A percentile compares a stretch with the other conserved stretches of the same genome.
These are phyloP conservation scores for rapeseed (Brassica napus) DNA, from an alignment of 345 rosid species.

Conservation along the genomic window DNA sequence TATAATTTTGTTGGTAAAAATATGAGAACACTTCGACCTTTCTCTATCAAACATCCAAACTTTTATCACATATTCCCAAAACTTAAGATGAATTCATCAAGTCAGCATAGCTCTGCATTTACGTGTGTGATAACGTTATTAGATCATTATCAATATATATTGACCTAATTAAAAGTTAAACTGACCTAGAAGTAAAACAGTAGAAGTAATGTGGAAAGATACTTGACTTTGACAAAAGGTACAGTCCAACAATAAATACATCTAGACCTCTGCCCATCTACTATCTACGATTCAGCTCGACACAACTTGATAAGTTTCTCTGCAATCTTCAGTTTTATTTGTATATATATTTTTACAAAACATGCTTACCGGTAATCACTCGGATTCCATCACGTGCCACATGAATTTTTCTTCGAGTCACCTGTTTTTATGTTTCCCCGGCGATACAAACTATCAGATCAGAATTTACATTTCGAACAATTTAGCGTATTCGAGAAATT, in stretches of 20 bases:
- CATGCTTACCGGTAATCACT: slow-evolving; percentile 14
- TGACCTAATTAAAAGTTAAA: not conserved
- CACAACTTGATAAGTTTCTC: not conserved
- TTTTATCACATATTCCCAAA: not conserved
- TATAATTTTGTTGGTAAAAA: slow-evolving; percentile 9
- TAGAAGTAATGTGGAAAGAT: not conserved
- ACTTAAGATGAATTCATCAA: not conserved
- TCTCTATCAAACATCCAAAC: slow-evolving; percentile 26
- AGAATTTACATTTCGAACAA: not conserved
- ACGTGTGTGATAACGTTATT: not conserved
- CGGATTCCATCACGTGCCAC: slow-evolving; percentile 33
- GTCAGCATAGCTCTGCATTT: slow-evolving; percentile 1
- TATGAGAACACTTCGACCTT: slow-evolving; percentile 4
- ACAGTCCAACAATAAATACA: slow-evolving; percentile 13
- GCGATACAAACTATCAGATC: not conserved
- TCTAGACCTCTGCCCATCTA: not conserved
- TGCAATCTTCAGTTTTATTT: not conserved
- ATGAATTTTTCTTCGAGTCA: slow-evolving; percentile 12
- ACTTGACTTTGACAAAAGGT: slow-evolving; percentile 19
- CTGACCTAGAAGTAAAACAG: not conserved
- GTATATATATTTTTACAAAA: not conserved
- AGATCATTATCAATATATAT: not conserved
- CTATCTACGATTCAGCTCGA: not conserved
- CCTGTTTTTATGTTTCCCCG: not conserved
- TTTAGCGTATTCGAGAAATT: not conserved